Evolutionary conservation across 2,329 filamentous ascomycete species (phyloP).

Genomic region (Aspergillus novoparasiticus): DNA sequence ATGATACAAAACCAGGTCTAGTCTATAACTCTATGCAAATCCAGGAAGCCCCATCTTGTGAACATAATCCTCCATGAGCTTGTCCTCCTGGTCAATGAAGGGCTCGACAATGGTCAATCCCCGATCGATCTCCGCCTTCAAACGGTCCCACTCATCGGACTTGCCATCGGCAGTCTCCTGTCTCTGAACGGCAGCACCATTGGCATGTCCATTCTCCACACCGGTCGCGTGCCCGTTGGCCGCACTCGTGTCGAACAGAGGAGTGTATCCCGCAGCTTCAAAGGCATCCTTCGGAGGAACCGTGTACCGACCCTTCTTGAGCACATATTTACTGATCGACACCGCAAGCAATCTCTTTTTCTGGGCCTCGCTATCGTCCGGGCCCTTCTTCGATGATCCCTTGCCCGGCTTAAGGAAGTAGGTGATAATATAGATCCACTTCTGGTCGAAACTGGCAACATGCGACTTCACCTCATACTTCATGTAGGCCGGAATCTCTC

Average conservation of each 20-base stretch:
- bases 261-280: constrained; percentile 69
- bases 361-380: constrained; percentile 33
- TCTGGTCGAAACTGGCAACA: constrained; percentile 71
- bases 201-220: constrained; percentile 18
- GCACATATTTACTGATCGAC: constrained; percentile 74
- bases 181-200: constrained; percentile 8
- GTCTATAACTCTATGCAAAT: constrained; percentile 15
- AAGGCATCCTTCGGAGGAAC: constrained; percentile 77
- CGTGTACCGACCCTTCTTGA: constrained; percentile 77
- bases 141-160: constrained; percentile 58
- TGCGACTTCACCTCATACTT: constrained; percentile 72
- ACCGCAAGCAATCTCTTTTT: constrained; percentile 68
- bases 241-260: constrained; percentile 41
- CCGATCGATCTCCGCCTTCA: constrained; percentile 57
- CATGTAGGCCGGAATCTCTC: constrained; percentile 68
- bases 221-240: constrained; percentile 20
- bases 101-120: constrained; percentile 54
- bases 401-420: constrained; percentile 63
- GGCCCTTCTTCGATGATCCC: constrained; percentile 17
- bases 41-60: constrained; percentile 19
- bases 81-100: constrained; percentile 22
- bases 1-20: background rate
- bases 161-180: constrained; percentile 24
- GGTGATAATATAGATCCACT: constrained; percentile 75
- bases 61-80: constrained; percentile 19